Base-by-base conservation (phyloP, 129 eudicot genomes). In the Cynara cardunculus region DNA sequence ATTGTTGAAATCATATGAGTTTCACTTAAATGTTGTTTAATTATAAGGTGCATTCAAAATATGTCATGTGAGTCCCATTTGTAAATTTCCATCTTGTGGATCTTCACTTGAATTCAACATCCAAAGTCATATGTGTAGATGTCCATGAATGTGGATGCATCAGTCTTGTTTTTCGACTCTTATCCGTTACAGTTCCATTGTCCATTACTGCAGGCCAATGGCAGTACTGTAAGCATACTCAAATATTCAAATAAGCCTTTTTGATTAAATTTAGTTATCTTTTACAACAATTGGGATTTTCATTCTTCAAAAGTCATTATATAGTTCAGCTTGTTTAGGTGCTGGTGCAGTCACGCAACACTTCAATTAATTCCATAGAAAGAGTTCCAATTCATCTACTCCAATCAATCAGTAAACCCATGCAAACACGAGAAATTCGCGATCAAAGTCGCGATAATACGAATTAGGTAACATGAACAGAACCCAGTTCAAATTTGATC, bases 401-500 rank as follows among this genome's bases (percentile, higher is more conserved):
- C 5, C 61, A 49, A 49, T 49, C 61, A 49, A 49, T 49, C 16
- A 49, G 61, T 49, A 49, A 16, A 49, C 61, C 76, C n/a, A 44
- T 28, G 46, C 69, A 35, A 78, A 78, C 4, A 46, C 71, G 14
- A 79, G 7, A 25, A 34, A 62, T 62, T 19, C 16, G 39, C 41
- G 22, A 72, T 61, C 70, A 66, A 49, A 49, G n/a, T 13, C 62
- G 22, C 73, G 18, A 69, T 70, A 32, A 59, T 7, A 24, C 44
- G 26, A 46, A 68, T 69, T 75, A 82, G 81, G 76, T 75, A 59
- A 75, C 34, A 73, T 19, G 74, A 75, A 75, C 62, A 82, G 4
- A 64, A 41, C 7, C 46, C 65, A 70, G 68, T 69, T 59, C 27
- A 59, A n/a, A 82, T 12, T 27, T 4, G 37, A 71, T 35, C 65